Base-by-base conservation (phyloP, 352 stramenopile genomes). In the Phytophthora tubulina region DNA sequence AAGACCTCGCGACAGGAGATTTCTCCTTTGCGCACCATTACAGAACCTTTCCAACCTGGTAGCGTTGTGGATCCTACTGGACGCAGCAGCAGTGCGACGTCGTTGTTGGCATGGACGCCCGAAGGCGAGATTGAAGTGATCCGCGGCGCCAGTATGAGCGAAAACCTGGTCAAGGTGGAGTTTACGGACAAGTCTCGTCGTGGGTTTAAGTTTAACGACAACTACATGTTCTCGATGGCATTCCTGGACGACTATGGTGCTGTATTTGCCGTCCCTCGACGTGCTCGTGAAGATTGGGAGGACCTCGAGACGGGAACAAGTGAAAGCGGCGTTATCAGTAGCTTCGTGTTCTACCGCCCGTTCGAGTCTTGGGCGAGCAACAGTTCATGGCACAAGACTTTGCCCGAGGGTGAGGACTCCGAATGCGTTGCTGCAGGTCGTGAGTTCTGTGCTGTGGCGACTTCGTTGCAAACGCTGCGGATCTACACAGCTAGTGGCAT, bases 321-420 rank as follows among this genome's bases (percentile, higher is more conserved):
- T 31, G 72, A 87, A 67, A 80, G 70, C 33, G 84, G 90, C 39
- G 74, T 94, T 17, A 85, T 90, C 42, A 78, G 72, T 59, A 93
- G 87, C 69, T 90, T 86, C 38, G 65, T 95, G 6, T 94, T 93
- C 73, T 96, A 96, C 69, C 89, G 88, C 0, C 85, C 86, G 17
- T 94, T 96, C 57, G 86, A 96, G 39, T 92, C 89, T 17, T 96
- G 89, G 89, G 86, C 85, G 0, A 88, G 70, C 64, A 96, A 93
- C 63, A 86, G 82, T 38, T 92, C 84, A 42, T 96, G 89, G 89
- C 86, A 96, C 64, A 51, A 89, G 10, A 80, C 75, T 1, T 67
- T 96, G 17, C 86, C 87, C 0, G 78, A 87, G 6, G 81, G 77
- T 27, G 87, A 96, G 73, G 87, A 96, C 61, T 86, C 87, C 35